Conservation (phyloP, 1,284 basidiomycete genomes). For the Boletus mariae region DNA sequence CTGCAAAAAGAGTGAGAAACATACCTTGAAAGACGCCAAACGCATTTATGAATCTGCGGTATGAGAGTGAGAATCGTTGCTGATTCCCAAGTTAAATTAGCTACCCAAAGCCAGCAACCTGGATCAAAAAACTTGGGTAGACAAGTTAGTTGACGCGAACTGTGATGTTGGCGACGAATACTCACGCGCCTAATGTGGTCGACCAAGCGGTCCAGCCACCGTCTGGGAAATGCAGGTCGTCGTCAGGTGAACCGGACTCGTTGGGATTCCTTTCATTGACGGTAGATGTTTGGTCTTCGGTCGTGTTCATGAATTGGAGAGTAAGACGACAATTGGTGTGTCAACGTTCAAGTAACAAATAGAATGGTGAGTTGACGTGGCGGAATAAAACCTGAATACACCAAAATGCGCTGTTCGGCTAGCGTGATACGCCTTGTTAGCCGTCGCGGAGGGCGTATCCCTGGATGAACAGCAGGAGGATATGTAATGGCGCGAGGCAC, state of each 20-base stretch:
- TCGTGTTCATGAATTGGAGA: constrained; percentile 6
- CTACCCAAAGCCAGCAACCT: constrained; percentile 39
- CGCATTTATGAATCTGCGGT: constrained; percentile 33
- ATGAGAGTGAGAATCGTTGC: background rate
- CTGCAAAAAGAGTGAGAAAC: background rate
- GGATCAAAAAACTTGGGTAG: constrained; percentile 25
- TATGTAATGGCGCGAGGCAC: constrained; percentile 3
- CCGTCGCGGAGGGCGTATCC: background rate
- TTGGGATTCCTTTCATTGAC: background rate
- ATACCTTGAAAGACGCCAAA: constrained; percentile 44
- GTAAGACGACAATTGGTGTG: background rate
- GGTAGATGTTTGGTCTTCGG: background rate
- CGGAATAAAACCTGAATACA: constrained; percentile 2
- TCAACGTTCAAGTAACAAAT: background rate
- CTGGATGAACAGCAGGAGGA: background rate
- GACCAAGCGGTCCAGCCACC: constrained; percentile 28
- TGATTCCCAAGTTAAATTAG: background rate
- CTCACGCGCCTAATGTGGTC: constrained; percentile 29
- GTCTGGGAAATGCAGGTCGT: constrained; percentile 18
- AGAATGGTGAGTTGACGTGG: background rate
- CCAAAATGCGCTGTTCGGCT: constrained; percentile 6
- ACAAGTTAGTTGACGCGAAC: constrained; percentile 3
- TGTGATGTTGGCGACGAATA: background rate
- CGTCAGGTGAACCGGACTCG: background rate
- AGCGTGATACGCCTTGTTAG: constrained; percentile 5